Evolutionary conservation across 2,329 filamentous ascomycete species (phyloP), one percentile per base, ranked within the genome.

Genomic region (Lasiodiplodia sp.): DNA sequence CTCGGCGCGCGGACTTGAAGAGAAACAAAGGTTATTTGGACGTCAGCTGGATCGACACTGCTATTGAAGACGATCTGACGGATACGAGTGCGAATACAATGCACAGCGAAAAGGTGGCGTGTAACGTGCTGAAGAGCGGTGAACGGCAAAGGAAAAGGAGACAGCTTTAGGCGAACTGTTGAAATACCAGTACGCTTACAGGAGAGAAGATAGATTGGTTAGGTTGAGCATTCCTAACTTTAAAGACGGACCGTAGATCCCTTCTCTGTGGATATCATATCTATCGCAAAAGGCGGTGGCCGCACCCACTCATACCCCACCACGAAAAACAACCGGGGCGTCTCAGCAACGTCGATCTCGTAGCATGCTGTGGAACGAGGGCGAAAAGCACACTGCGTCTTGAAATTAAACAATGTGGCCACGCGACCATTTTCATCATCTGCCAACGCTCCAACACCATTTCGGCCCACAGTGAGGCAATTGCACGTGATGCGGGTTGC

Each of bases 391-490:
- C 16, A 21, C 4, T 47, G 44, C 12, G n/a, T 47, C 34, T 28
- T n/a, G 37, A 25, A 58, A 34, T 4, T 34, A 11, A 5, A 11
- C 5, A 34, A 52, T 14, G 3, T 10, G 47, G 21, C 47, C 60
- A 64, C 60, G 60, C 60, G 60, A 64, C 60, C 60, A 28, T 12
- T 25, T 47, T 16, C 18, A 44, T 37, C 40, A 34, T 51, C 58
- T 16, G 53, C 53, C 31, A 56, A n/a, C 10, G 18, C 53, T 34
- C 53, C 53, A 21, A 18, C 60, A 52, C 31, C 60, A 64, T 64
- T 31, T 2, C 28, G 60, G 47, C 47, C 60, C 60, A 64, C 60
- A 64, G 60, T 64, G 60, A 64, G 60, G 60, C 31, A 64, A 64
- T 64, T 52, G 37, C 60, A 64, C 60, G 60, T 64, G 60, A 64